Evolutionary conservation across 2,329 filamentous ascomycete species (phyloP).

Genomic region (Stemphylium vesicarium): DNA sequence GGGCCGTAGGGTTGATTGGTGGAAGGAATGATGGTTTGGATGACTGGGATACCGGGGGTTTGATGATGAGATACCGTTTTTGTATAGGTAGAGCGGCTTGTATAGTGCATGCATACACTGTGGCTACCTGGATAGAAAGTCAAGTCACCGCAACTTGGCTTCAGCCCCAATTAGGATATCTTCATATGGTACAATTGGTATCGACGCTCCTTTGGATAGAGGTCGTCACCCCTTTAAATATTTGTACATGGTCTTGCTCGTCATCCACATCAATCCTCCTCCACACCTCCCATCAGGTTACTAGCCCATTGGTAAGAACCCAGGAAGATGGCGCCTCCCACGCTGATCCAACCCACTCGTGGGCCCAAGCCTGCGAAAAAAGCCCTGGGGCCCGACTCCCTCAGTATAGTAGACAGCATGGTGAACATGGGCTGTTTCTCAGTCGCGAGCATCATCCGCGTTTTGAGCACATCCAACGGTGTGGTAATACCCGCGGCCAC

Average conservation of each 20-base stretch:
- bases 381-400: constrained; percentile 67
- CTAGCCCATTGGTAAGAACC: constrained; percentile 91
- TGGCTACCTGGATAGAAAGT: background rate
- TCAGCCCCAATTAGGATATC: background rate
- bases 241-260: background rate
- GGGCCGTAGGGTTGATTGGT: constrained; percentile 14
- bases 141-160: background rate
- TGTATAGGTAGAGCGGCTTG: background rate
- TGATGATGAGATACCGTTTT: too few species aligned
- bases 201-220: background rate
- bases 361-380: constrained; percentile 83
- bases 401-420: constrained; percentile 70
- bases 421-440: constrained; percentile 65
- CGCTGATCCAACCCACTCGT: constrained; percentile 91
- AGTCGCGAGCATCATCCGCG: constrained; percentile 87
- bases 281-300: constrained; percentile 68
- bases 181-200: constrained; percentile 1
- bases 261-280: constrained; percentile 13
- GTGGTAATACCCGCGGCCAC: constrained; percentile 89
- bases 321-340: constrained; percentile 91
- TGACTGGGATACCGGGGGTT: too few species aligned
- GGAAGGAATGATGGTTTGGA: background rate
- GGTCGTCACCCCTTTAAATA: background rate
- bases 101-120: constrained; percentile 1
- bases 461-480: constrained; percentile 95